These are phyloP conservation scores for Aspergillus versicolor DNA, from an alignment of 2,329 filamentous ascomycete species.

Conservation along the genomic window DNA sequence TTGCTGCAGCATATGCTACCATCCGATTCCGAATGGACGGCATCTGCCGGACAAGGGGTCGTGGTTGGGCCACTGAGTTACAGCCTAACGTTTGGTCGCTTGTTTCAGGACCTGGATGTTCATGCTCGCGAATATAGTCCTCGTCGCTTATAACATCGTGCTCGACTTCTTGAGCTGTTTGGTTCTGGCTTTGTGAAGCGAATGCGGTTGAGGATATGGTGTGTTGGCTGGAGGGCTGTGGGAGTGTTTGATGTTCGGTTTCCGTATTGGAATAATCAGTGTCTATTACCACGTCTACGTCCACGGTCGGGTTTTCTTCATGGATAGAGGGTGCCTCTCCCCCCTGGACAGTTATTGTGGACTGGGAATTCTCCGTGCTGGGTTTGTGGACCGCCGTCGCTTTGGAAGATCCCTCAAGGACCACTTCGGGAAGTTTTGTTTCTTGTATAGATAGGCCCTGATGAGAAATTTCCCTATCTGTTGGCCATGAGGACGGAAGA, in stretches of 20 bases:
- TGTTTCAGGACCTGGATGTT: not conserved
- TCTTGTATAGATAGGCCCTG: not conserved
- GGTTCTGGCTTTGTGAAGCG: slow-evolving; percentile 18
- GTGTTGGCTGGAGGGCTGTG: slow-evolving; percentile 14
- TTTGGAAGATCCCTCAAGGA: not conserved
- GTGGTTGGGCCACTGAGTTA: not conserved
- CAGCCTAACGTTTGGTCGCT: not conserved
- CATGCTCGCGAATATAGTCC: not conserved
- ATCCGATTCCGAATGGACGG: slow-evolving; percentile 25
- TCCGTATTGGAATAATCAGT: not conserved
- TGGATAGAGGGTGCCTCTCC: not conserved
- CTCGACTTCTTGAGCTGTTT: not conserved
- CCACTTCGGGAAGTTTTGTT: not conserved
- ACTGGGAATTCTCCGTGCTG: not conserved
- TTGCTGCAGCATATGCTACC: slow-evolving; percentile 43
- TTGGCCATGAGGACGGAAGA: slow-evolving; percentile 29
- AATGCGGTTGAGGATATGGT: slow-evolving; percentile 30
- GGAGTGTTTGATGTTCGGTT: slow-evolving; percentile 2
- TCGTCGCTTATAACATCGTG: not conserved
- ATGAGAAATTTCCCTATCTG: slow-evolving; percentile 9
- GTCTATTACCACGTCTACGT: not conserved
- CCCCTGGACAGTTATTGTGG: not conserved
- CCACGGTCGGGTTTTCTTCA: not conserved
- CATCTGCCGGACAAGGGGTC: slow-evolving; percentile 4
- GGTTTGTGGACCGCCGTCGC: not conserved